A percentile compares a stretch with the other conserved stretches of the same genome.
These are phyloP conservation scores for Starmerella floricola DNA, from an alignment of 805 yeast genomes.

Conservation along the genomic window DNA sequence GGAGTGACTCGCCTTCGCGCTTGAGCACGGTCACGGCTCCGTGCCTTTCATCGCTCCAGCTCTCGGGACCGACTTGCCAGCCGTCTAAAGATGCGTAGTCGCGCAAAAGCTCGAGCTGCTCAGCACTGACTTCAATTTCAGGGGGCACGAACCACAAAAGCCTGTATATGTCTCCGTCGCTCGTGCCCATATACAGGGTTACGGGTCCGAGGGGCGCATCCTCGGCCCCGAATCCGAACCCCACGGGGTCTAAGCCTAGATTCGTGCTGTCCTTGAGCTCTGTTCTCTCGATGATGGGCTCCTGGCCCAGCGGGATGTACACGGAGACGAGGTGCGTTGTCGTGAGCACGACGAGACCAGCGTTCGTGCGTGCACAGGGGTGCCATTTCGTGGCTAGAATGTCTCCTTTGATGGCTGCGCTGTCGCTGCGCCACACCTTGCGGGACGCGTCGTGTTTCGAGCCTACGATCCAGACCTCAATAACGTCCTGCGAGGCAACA, in stretches of 20 bases:
- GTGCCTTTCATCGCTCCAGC: slow-evolving; percentile 5
- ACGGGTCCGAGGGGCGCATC: slow-evolving; percentile 34
- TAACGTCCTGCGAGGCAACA: slow-evolving; percentile 27
- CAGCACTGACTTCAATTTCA: slow-evolving; percentile 30
- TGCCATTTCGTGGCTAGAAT: slow-evolving; percentile 37
- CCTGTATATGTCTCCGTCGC: slow-evolving; percentile 48
- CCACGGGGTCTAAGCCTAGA: slow-evolving; percentile 24
- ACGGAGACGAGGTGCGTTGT: slow-evolving; percentile 19
- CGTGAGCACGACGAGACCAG: slow-evolving; percentile 36
- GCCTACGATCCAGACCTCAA: slow-evolving; percentile 24
- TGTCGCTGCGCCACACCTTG: neutral
- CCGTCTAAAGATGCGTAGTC: slow-evolving; percentile 22
- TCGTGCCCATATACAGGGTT: slow-evolving; percentile 41
- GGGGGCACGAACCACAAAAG: slow-evolving; percentile 55
- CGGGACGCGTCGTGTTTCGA: neutral
- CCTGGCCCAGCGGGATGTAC: slow-evolving; percentile 23
- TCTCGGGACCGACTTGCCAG: slow-evolving; percentile 27
- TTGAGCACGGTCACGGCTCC: neutral
- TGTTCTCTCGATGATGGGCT: slow-evolving; percentile 29
- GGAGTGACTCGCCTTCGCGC: slow-evolving; percentile 2
- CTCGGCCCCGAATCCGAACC: slow-evolving; percentile 37
- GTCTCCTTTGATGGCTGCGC: too few species aligned
- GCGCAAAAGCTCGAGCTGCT: neutral
- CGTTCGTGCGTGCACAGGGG: slow-evolving; percentile 33
- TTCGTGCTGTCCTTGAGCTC: slow-evolving; percentile 3